Evolutionary conservation across 192 early-diverging fungal genomes (phyloP), one percentile per base, ranked within the genome.

Genomic region (Rhizophagus clarus): DNA sequence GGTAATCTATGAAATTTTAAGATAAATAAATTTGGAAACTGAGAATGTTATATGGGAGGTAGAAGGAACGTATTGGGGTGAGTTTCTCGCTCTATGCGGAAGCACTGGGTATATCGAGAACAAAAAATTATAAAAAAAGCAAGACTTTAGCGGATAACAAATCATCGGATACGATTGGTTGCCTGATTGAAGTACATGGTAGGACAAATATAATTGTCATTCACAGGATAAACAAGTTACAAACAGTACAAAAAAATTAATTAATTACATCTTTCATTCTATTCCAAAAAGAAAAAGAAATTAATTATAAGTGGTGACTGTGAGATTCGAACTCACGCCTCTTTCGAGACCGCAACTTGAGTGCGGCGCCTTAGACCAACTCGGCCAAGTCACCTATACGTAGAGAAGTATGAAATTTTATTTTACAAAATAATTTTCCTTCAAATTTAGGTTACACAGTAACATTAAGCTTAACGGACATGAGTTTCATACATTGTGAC

Each of bases 281-380:
- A 7, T 69, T 69, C 17, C 31, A 32, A 34, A 70, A 70, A 22
- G 22, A 42, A 40, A 37, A 70, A 40, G 20, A 70, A 70, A 60
- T 20, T 1, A 51, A 1, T 9, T 11, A 1, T 47, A 5, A 70
- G 15, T 89, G 88, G 84, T 88, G 83, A 84, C 84, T 87, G 87
- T 85, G 89, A 87, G 89, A 88, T 90, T 91, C 90, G 90, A 91
- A 90, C 89, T 85, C 89, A 85, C 88, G 91, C 91, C 90, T 92
- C 91, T 92, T 90, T 85, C 91, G 91, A 92, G 90, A 92, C 91
- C 89, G 91, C 91, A 92, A 90, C 89, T 92, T 92, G 91, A 92
- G 90, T 91, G 90, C 90, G 88, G 90, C 89, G 88, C 90, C 90
- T 91, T 91, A 91, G 90, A 91, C 90, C 90, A 89, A 87, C 88